Base-by-base conservation (phyloP, 2,329 filamentous ascomycete genomes). In the Decorospora gaudefroyi region DNA sequence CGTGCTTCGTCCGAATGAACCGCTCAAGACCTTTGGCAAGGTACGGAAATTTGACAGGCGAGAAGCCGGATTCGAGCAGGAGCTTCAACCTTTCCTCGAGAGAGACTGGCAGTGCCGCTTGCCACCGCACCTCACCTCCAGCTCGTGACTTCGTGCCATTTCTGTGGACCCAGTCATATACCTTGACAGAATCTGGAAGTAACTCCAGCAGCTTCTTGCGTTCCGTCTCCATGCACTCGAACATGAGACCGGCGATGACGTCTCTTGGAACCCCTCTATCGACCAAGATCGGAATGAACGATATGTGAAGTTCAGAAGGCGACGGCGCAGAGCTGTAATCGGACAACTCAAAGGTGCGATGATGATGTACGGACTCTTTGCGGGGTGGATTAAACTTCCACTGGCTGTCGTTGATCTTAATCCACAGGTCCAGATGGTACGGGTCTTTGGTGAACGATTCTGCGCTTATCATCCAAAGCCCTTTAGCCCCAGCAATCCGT, bases 401-500 rank as follows among this genome's bases (percentile, higher is more conserved):
- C 47, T 92, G 88, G 0, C 85, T 89, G 0, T 77, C 67, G 0
- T 72, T 76, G 11, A 85, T 81, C 42, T 84, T 77, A 28, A 90
- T 87, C 85, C 84, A 88, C 7, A 74, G 65, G 2, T 65, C 62
- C 15, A 69, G 57, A 11, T 82, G 68, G 0, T 73, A 61, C 0
- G 55, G 40, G 1, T 76, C 70, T 1, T 70, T 69, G 0, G 66
- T 67, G 17, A 79, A 76, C 0, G 72, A 59, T 3, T 72, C 64
- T 0, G 75, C 72, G 52, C 86, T 83, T 4, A 85, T 67, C 32
- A 86, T 76, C 87, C 87, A 91, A 53, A 91, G 75, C 0, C 88
- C 88, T 64, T 92, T 92, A 0, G 85, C 85, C 12, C 85, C 81
- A 7, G 82, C 85, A 23, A 91, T 79, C 0, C 88, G 79, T 1